Base-by-base conservation (phyloP, 2,329 filamentous ascomycete genomes). In the Lasiodiplodia sp. region DNA sequence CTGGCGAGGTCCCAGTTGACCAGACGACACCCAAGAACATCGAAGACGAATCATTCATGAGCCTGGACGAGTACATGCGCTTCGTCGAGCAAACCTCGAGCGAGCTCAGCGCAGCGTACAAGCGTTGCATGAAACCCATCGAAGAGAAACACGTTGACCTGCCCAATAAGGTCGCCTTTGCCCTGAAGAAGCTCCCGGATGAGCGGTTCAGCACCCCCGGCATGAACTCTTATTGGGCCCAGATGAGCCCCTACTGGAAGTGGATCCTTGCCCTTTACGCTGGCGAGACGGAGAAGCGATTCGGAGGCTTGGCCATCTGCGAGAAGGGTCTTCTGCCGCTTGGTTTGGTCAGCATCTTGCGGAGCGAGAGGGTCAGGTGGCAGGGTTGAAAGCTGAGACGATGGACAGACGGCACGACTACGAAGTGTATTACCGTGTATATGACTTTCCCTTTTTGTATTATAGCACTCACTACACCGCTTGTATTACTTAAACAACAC, bases 211-310 rank as follows among this genome's bases (percentile, higher is more conserved):
- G 71, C 79, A 0, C 67, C 68, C 56, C 25, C 55, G 40, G 40
- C 37, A 55, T 66, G 16, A 14, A 38, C 53, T 38, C 25, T 66
- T 56, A 2, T n/a, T 67, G 65, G 65, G 4, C 56, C 5, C 58
- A 53, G 25, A 62, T 66, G 65, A 72, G 73, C 51, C 70, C 71
- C 21, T 86, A 86, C 67, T 85, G 84, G 82, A 76, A 75, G 58
- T 86, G 85, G 84, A 78, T 86, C 11, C 74, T 75, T 56, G 72
- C 74, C 66, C 71, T 83, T 31, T 82, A 83, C 74, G 78, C 75
- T 0, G 72, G 74, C 18, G 80, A 82, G 67, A 77, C 83, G 75
- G 76, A 76, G 56, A 73, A 77, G 66, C 74, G 73, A 47, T 83
- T 83, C 76, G 81, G 81, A 0, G 79, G 80, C 1, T 67, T 82